Evolutionary conservation across 208 protist genomes (phyloP), one percentile per base, ranked within the genome.

Genomic region (Trypanosoma avium): DNA sequence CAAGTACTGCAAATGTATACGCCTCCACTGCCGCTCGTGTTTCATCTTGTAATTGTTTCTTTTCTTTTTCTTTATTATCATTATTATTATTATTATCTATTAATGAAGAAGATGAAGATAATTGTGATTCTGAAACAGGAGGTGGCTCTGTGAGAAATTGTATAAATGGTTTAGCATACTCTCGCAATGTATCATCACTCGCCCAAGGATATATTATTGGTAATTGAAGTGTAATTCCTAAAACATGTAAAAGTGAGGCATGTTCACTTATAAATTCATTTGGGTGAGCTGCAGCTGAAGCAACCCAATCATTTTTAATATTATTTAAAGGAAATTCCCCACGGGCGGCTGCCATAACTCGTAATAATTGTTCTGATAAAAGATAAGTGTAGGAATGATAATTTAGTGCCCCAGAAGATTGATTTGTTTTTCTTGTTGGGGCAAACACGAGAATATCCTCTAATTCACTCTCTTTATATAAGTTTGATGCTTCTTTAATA

Each of bases 161-260:
- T 9, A 77, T 50, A 52, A 95, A 88, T 0, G 79, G 79, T 0
- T 57, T 57, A 17, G 70, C 50, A 47, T 78, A 92, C 13, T 13
- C 38, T 13, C 84, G 84, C 71, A 93, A 33, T 26, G 67, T 73
- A 4, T 26, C 61, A 47, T 96, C 86, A 36, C 77, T 81, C 1
- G 86, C 79, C 74, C 85, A 96, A 5, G 90, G 90, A 56, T 96
- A 96, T 15, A 88, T 68, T 22, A 75, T 61, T 1, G 90, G 82
- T 32, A 89, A 56, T 4, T 82, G 75, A 49, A 93, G 46, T 19
- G 92, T 48, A 3, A 77, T 67, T 15, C 70, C 68, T 22, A 89
- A 65, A 21, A 81, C 80, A 76, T 93, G 84, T 43, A 91, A 60
- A 13, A 96, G 83, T 10, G 84, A 81, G 38, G 75, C 86, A 58